phyloP scores from a whole-genome alignment of 805 yeast genomes.

The Cephaloascus fragrans region DNA sequence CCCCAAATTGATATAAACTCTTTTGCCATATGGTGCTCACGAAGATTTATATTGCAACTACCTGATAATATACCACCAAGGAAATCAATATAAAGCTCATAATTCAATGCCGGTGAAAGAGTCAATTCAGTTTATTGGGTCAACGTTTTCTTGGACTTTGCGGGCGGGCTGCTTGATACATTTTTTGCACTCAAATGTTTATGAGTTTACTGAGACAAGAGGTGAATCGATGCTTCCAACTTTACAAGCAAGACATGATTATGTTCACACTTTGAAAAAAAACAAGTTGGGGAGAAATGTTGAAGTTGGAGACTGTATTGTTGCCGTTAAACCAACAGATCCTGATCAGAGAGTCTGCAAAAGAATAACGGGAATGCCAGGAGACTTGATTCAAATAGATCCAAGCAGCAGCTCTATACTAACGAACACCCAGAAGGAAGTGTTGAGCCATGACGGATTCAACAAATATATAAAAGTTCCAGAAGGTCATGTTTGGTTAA shows the following conservation, averaged over 20 bases:
- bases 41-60: too few species aligned
- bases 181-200: constrained; percentile 53
- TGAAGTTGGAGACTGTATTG: constrained; percentile 77
- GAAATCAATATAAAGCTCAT: too few species aligned
- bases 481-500: constrained; percentile 92
- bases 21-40: too few species aligned
- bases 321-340: constrained; percentile 83
- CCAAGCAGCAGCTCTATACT: constrained; percentile 52
- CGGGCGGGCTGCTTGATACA: constrained; percentile 61
- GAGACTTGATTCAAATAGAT: constrained; percentile 74
- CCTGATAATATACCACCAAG: too few species aligned
- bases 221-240: constrained; percentile 98
- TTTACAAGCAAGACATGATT: constrained; percentile 62
- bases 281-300: constrained; percentile 57
- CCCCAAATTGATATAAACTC: too few species aligned
- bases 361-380: constrained; percentile 93
- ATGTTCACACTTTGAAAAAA: constrained; percentile 64
- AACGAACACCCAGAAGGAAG: constrained; percentile 18
- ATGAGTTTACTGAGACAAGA: constrained; percentile 70
- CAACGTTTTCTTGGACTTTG: constrained; percentile 38
- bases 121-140: constrained; percentile 15
- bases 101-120: constrained; percentile 8
- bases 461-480: constrained; percentile 70
- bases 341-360: constrained; percentile 84
- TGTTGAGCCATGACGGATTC: constrained; percentile 25